Conservation (phyloP, 352 stramenopile genomes). For the Globisporangium splendens region DNA sequence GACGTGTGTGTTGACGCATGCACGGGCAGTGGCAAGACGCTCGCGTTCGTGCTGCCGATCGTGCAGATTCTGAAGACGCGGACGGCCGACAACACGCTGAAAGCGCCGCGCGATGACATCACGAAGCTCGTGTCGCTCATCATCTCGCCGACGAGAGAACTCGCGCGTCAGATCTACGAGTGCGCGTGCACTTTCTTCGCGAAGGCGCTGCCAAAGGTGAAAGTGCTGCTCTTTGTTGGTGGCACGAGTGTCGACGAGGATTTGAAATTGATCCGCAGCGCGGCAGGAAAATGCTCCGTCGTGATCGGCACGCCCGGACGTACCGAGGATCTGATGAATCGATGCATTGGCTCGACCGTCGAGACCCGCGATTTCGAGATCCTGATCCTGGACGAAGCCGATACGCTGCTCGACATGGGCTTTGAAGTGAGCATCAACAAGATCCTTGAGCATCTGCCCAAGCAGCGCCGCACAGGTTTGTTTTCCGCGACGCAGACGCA, state of each 20-base stretch:
- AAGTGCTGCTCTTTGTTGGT: constrained; percentile 88
- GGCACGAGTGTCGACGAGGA: constrained; percentile 89
- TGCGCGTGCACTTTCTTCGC: constrained; percentile 63
- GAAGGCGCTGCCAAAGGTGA: constrained; percentile 54
- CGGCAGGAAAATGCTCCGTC: constrained; percentile 61
- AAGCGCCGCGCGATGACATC: constrained; percentile 43
- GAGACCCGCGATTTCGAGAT: constrained; percentile 95
- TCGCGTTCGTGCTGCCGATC: constrained; percentile 94
- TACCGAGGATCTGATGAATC: constrained; percentile 86
- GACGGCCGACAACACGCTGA: constrained; percentile 60
- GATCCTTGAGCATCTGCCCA: constrained; percentile 94
- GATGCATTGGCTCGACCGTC: constrained; percentile 69
- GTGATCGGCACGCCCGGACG: constrained; percentile 83
- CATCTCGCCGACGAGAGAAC: constrained; percentile 86
- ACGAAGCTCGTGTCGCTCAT: constrained; percentile 82
- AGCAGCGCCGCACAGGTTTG: constrained; percentile 95
- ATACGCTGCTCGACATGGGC: constrained; percentile 98
- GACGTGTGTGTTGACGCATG: constrained; percentile 94
- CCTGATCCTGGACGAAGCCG: constrained; percentile 99
- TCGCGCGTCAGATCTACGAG: constrained; percentile 85
- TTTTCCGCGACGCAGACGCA: constrained; percentile 91
- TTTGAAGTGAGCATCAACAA: constrained; percentile 95
- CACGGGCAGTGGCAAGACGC: constrained; percentile 94
- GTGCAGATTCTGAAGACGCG: constrained; percentile 87
- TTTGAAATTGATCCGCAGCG: constrained; percentile 53